These are phyloP conservation scores for Fusarium caatingaense DNA, from an alignment of 2,329 filamentous ascomycete genomes.

Conservation along the genomic window DNA sequence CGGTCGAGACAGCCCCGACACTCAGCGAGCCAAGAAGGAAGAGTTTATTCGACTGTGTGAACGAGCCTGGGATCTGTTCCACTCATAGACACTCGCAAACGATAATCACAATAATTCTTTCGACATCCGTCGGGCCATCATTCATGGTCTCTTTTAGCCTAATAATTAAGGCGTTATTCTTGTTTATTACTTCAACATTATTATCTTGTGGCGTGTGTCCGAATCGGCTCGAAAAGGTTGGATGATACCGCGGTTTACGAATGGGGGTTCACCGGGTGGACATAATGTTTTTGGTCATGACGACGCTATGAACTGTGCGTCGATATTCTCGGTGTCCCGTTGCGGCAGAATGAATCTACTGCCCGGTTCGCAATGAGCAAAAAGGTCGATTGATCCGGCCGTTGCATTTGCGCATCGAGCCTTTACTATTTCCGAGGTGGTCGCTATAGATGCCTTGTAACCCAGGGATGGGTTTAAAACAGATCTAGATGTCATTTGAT, in stretches of 20 bases:
- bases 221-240: slow-evolving; percentile 40
- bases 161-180: slow-evolving; percentile 36
- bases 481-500: slow-evolving; percentile 7
- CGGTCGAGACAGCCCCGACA: slow-evolving; percentile 85
- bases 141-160: slow-evolving; percentile 17
- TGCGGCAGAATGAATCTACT: slow-evolving; percentile 3
- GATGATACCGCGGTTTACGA: slow-evolving; percentile 32
- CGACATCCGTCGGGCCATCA: slow-evolving; percentile 19
- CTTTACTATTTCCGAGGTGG: slow-evolving; percentile 14
- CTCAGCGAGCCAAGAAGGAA: slow-evolving; percentile 86
- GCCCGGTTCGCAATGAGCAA: slow-evolving; percentile 1
- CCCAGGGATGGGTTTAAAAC: slow-evolving; percentile 18
- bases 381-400: slow-evolving; percentile 13
- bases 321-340: slow-evolving; percentile 26
- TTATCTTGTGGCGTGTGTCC: slow-evolving; percentile 33
- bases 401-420: not conserved
- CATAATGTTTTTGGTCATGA: slow-evolving; percentile 46
- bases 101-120: slow-evolving; percentile 38
- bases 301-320: slow-evolving; percentile 46
- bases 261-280: slow-evolving; percentile 33
- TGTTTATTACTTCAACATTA: slow-evolving; percentile 42
- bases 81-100: slow-evolving; percentile 70
- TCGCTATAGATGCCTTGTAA: slow-evolving; percentile 1
- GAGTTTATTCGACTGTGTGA: slow-evolving; percentile 90
- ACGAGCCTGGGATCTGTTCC: slow-evolving; percentile 95